phyloP scores from a whole-genome alignment of 2,329 filamentous ascomycete genomes.

The Plenodomus tracheiphilus region DNA sequence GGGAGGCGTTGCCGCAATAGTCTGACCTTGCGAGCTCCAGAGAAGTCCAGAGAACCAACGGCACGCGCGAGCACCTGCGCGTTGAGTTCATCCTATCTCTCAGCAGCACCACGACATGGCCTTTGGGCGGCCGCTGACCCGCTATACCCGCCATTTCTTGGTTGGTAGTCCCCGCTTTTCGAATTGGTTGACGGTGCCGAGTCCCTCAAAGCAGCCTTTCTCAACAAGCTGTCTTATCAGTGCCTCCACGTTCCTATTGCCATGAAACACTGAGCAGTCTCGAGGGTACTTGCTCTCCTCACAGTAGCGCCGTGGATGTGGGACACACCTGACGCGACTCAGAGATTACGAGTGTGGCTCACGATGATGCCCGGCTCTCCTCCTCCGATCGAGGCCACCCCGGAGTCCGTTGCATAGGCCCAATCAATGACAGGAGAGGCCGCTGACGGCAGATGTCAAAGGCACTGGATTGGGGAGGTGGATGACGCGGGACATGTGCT shows the following conservation, averaged over 20 bases:
- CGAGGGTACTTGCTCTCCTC: not conserved
- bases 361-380: constrained; percentile 25
- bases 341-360: not conserved
- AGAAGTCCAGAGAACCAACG: constrained; percentile 18
- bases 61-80: constrained; percentile 9
- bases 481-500: constrained; percentile 2
- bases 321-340: not conserved
- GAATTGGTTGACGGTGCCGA: not conserved
- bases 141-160: constrained; percentile 11
- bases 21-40: constrained; percentile 22
- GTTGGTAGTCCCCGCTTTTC: not conserved
- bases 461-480: constrained; percentile 1
- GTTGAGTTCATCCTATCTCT: constrained; percentile 26
- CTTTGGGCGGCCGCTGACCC: constrained; percentile 16
- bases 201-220: not conserved
- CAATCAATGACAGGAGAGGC: constrained; percentile 13
- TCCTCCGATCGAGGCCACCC: constrained; percentile 16
- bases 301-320: not conserved
- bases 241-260: not conserved
- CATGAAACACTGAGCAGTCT: not conserved
- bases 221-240: constrained; percentile 1
- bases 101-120: constrained; percentile 17
- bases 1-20: constrained; percentile 28
- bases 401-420: constrained; percentile 24
- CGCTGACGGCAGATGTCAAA: constrained; percentile 5